phyloP scores from a whole-genome alignment of 2,329 filamentous ascomycete species.

The Lecanicillium sp. region DNA sequence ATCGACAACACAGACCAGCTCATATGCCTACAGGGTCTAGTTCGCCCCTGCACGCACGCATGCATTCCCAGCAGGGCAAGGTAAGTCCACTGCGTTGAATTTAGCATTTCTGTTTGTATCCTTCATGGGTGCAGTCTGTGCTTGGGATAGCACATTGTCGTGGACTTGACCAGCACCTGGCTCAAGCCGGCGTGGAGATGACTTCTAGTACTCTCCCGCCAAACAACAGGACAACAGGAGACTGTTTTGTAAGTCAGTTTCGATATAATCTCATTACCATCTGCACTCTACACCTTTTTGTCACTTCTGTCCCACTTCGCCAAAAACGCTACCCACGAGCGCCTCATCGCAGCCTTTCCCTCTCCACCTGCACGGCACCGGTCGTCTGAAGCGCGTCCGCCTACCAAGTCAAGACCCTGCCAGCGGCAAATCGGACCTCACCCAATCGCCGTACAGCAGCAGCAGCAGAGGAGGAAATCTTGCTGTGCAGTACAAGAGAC shows the following conservation, averaged over 20 bases:
- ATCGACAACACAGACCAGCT: too few relatives aligned
- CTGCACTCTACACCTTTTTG: neutral
- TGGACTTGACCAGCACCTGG: neutral
- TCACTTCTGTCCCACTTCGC: neutral
- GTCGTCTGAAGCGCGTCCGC: neutral
- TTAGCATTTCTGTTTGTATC: neutral
- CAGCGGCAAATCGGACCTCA: neutral
- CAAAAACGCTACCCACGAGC: too few relatives aligned
- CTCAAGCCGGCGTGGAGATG: neutral
- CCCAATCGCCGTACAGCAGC: conserved; percentile 1
- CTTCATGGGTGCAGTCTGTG: neutral
- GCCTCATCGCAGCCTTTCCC: too few relatives aligned
- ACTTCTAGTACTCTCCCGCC: neutral
- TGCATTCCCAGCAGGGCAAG: conserved; percentile 1
- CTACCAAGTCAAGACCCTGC: neutral
- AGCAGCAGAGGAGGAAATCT: neutral
- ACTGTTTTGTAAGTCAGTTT: conserved; percentile 1
- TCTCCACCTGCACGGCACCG: neutral
- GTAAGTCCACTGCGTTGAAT: neutral
- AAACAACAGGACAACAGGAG: neutral
- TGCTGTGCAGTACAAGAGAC: conserved; percentile 1
- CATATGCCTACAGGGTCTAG: too few relatives aligned
- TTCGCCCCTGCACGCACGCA: too few relatives aligned
- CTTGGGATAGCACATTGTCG: neutral
- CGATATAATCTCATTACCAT: too few relatives aligned